Percentiles rank a stretch among this genome's conserved stretches.
Conservation (phyloP, 306 rosid genomes). For the Geum urbanum region DNA sequence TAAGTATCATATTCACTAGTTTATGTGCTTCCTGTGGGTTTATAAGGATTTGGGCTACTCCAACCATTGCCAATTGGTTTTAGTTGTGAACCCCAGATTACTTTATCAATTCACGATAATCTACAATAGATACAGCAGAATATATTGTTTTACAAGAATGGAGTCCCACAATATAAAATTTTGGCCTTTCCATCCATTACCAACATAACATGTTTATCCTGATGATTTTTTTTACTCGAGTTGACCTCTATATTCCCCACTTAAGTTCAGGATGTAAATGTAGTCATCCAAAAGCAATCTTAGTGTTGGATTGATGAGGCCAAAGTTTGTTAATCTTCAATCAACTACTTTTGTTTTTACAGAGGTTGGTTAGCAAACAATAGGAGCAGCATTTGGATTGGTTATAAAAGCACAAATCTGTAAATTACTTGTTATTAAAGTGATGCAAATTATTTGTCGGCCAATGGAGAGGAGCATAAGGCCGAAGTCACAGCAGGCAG, state of each 20-base stretch:
- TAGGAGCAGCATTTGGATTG: slow-evolving; percentile 24
- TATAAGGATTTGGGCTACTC: too few species aligned
- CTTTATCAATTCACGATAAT: too few species aligned
- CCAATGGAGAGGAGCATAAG: slow-evolving; percentile 10
- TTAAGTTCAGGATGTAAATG: neutral
- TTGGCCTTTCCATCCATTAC: neutral
- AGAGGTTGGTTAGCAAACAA: slow-evolving; percentile 26
- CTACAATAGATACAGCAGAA: neutral
- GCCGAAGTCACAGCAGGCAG: slow-evolving; percentile 5
- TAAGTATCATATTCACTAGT: slow-evolving; percentile 15
- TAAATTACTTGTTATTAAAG: slow-evolving; percentile 33
- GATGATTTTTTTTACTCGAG: neutral
- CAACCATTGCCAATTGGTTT: too few species aligned
- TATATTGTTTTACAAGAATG: neutral
- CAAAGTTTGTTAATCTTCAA: neutral
- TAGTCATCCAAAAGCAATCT: neutral
- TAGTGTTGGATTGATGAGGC: too few species aligned
- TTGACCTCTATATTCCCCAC: neutral
- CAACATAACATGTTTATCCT: neutral
- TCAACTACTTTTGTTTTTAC: neutral
- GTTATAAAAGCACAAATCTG: slow-evolving; percentile 26
- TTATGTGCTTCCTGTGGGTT: neutral
- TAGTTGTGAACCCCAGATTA: too few species aligned
- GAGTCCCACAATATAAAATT: neutral
- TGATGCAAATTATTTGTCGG: slow-evolving; percentile 14